Evolutionary conservation across 2,329 filamentous ascomycete species (phyloP).

Genomic region (Venturia aucupariae): DNA sequence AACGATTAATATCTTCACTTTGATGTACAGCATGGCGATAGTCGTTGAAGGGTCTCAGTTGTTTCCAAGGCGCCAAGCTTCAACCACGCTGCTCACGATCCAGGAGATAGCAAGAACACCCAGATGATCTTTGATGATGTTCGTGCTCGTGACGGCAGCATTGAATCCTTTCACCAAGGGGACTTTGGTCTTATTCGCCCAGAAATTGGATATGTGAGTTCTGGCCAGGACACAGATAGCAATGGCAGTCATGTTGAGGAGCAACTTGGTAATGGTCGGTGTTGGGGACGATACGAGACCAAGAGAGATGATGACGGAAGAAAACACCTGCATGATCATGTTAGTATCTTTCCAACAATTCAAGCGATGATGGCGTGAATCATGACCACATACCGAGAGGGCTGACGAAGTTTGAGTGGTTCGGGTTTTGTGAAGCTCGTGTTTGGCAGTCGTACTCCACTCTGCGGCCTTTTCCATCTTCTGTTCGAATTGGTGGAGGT

Average conservation of each 20-base stretch:
- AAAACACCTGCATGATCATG: not conserved
- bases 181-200: constrained; percentile 25
- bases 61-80: constrained; percentile 3
- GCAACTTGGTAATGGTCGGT: not conserved
- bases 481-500: constrained; percentile 28
- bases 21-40: not conserved
- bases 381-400: constrained; percentile 21
- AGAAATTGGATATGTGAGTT: constrained; percentile 25
- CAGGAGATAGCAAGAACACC: constrained; percentile 17
- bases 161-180: constrained; percentile 30
- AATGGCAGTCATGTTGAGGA: constrained; percentile 18
- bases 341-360: not conserved
- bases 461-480: constrained; percentile 28
- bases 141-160: constrained; percentile 26
- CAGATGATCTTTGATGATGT: constrained; percentile 22
- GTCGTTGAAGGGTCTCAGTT: not conserved
- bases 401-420: constrained; percentile 28
- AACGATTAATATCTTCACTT: not conserved
- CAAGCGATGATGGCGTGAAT: not conserved
- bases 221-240: constrained; percentile 18
- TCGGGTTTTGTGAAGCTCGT: constrained; percentile 27
- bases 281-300: not conserved
- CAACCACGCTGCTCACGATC: constrained; percentile 9
- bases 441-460: constrained; percentile 26
- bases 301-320: constrained; percentile 5